These are phyloP conservation scores for Phaeomoniella chlamydospora DNA, from an alignment of 2,329 filamentous ascomycete species.

Conservation along the genomic window DNA sequence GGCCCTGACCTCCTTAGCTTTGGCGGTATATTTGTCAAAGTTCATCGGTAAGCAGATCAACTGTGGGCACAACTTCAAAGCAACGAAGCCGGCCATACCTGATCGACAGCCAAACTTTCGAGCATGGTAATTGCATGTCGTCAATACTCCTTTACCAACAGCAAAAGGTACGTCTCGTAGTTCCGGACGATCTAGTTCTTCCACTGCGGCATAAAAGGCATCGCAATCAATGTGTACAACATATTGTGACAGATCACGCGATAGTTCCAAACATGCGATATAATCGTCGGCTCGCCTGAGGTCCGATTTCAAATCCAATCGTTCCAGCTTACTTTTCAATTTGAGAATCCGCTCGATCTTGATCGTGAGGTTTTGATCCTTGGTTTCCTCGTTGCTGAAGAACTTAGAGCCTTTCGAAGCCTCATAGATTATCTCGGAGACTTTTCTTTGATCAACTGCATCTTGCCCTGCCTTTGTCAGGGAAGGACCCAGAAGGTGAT, in stretches of 20 bases:
- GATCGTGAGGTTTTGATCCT: conserved; percentile 66
- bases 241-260: conserved; percentile 67
- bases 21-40: conserved; percentile 80
- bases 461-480: conserved; percentile 90
- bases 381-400: conserved; percentile 78
- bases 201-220: conserved; percentile 92
- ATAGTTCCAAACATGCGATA: conserved; percentile 62
- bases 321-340: conserved; percentile 62
- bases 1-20: conserved; percentile 73
- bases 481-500: conserved; percentile 77
- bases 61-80: conserved; percentile 81
- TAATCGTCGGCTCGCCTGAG: conserved; percentile 65
- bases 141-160: conserved; percentile 61
- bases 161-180: conserved; percentile 79
- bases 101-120: conserved; percentile 81
- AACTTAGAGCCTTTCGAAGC: conserved; percentile 93
- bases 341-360: conserved; percentile 72
- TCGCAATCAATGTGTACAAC: conserved; percentile 94
- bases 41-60: conserved; percentile 72
- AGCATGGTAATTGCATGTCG: conserved; percentile 75
- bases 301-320: conserved; percentile 58
- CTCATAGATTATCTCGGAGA: conserved; percentile 94
- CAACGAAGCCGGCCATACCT: conserved; percentile 93
- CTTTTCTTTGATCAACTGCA: conserved; percentile 81
- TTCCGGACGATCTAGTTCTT: conserved; percentile 71